Conservation (phyloP, 2,329 filamentous ascomycete species). For the Sordariomycetes sp. region DNA sequence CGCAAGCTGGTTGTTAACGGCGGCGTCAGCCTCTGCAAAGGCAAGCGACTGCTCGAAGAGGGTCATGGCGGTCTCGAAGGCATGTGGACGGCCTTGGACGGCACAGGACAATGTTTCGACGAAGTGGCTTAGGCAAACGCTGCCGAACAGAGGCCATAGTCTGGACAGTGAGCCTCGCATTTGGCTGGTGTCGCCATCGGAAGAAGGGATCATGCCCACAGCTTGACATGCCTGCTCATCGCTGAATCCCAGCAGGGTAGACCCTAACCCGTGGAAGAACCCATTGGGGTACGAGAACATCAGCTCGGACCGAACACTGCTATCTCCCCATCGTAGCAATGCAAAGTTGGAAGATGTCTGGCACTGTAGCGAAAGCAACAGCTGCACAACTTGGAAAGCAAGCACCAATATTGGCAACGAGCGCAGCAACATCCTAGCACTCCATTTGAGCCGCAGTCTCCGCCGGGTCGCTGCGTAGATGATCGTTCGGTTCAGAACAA, state of each 20-base stretch:
- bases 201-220: conserved; percentile 60
- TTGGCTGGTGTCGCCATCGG: conserved; percentile 40
- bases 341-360: conserved; percentile 74
- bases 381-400: conserved; percentile 52
- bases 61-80: conserved; percentile 89
- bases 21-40: conserved; percentile 89
- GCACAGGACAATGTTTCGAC: conserved; percentile 83
- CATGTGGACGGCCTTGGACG: conserved; percentile 69
- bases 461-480: conserved; percentile 88
- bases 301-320: conserved; percentile 54
- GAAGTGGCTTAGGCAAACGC: conserved; percentile 69
- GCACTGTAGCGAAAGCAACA: conserved; percentile 83
- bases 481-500: conserved; percentile 82
- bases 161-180: conserved; percentile 70
- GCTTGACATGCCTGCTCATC: conserved; percentile 69
- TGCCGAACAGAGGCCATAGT: conserved; percentile 67
- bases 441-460: conserved; percentile 67
- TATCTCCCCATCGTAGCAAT: conserved; percentile 59
- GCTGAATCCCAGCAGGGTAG: conserved; percentile 59
- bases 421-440: conserved; percentile 60
- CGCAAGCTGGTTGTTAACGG: conserved; percentile 71
- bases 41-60: conserved; percentile 93
- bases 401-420: conserved; percentile 64
- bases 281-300: conserved; percentile 63
- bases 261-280: conserved; percentile 64